A percentile compares a stretch with the other conserved stretches of the same genome.
Evolutionary conservation across 208 protist species (phyloP).

Genomic region (Leptomonas pyrrhocoris): DNA sequence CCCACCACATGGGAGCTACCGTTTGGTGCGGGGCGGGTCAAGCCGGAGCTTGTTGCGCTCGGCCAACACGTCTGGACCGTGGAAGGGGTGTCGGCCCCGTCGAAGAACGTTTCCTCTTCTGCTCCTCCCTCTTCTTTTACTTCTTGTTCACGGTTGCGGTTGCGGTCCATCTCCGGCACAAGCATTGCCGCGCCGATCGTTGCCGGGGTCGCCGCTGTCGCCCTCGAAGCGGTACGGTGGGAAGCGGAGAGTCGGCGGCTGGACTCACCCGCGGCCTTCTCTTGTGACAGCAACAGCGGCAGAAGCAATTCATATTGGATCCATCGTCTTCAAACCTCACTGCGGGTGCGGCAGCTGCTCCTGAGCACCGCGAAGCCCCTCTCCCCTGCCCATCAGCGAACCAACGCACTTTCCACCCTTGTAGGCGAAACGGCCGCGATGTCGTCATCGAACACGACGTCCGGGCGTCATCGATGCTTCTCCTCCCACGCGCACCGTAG

Average conservation of each 20-base stretch:
- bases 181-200: conserved; percentile 96
- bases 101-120: not conserved
- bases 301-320: not conserved
- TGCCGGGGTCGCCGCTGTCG: conserved; percentile 88
- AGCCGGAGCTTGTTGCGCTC: conserved; percentile 96
- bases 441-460: no score
- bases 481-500: not conserved
- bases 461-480: no score
- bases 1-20: conserved; percentile 96
- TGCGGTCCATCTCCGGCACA: conserved; percentile 89
- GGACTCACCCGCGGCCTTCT: no score
- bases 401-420: not conserved
- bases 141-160: conserved; percentile 13
- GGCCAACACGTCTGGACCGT: conserved; percentile 57
- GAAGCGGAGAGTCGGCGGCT: not conserved
- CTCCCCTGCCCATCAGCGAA: not conserved
- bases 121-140: no score
- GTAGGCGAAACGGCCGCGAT: no score
- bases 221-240: conserved; percentile 57
- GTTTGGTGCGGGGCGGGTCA: conserved; percentile 91
- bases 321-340: not conserved
- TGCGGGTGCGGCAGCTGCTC: conserved; percentile 24
- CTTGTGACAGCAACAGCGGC: not conserved
- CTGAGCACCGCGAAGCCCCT: conserved; percentile 17
- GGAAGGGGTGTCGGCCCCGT: conserved; percentile 17